Conservation (phyloP, 108 stramenopile species). For the Seminavis robusta region DNA sequence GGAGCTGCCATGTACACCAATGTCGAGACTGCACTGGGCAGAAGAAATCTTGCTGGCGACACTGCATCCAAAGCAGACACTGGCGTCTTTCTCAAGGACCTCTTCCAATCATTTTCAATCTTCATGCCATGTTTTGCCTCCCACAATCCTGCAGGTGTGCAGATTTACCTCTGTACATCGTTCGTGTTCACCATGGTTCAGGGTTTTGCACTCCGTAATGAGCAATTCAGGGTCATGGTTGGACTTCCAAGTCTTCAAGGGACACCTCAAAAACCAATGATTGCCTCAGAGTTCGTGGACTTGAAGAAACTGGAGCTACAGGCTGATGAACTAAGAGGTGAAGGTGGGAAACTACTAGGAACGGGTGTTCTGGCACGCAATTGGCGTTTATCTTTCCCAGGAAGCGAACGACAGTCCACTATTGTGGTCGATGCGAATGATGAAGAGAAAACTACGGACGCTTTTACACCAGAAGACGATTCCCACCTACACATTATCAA, state of each 20-base stretch:
- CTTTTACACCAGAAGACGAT: too few species aligned
- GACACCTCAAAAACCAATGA: slow-evolving; percentile 48
- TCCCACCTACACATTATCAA: too few species aligned
- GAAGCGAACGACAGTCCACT: slow-evolving; percentile 43
- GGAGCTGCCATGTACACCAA: slow-evolving; percentile 73
- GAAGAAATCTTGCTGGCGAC: slow-evolving; percentile 57
- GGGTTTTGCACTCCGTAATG: slow-evolving; percentile 63
- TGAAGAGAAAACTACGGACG: too few species aligned
- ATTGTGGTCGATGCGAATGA: too few species aligned
- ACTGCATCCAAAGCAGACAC: slow-evolving; percentile 58
- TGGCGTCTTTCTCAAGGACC: slow-evolving; percentile 64
- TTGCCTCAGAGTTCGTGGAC: slow-evolving; percentile 68
- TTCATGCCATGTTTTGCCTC: slow-evolving; percentile 88
- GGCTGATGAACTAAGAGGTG: slow-evolving; percentile 45
- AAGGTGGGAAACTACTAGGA: slow-evolving; percentile 44
- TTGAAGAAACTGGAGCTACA: slow-evolving; percentile 63
- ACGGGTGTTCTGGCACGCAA: slow-evolving; percentile 42
- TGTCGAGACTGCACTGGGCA: slow-evolving; percentile 79
- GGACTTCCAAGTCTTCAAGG: slow-evolving; percentile 58
- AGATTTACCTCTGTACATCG: slow-evolving; percentile 73
- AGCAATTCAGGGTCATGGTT: slow-evolving; percentile 41
- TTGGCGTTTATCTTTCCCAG: slow-evolving; percentile 49
- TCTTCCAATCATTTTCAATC: slow-evolving; percentile 75
- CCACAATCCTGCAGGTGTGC: slow-evolving; percentile 73
- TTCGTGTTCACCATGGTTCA: slow-evolving; percentile 80